These are phyloP conservation scores for Excoecaria agallocha DNA, from an alignment of 345 rosid species.

Conservation along the genomic window DNA sequence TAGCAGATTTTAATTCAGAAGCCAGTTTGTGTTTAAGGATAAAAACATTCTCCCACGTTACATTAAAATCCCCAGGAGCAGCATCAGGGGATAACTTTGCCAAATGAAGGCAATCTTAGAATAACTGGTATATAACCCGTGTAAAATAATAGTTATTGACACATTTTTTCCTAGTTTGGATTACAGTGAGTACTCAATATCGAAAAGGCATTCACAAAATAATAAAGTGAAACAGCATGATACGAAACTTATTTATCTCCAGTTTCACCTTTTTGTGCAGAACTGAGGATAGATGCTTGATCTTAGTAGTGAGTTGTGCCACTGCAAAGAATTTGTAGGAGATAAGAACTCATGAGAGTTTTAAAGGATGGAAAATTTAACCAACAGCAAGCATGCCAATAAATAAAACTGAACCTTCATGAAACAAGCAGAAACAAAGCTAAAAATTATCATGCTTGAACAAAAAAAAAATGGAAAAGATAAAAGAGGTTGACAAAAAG, in stretches of 20 bases:
- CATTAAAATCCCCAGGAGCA: neutral
- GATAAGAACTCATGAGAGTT: neutral
- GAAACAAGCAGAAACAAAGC: neutral
- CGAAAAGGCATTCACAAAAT: neutral
- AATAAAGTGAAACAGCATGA: neutral
- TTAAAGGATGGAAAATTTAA: neutral
- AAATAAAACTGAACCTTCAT: neutral
- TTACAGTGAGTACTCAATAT: neutral
- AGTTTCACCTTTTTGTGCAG: constrained; percentile 76
- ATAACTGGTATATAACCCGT: no score
- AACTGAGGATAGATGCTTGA: constrained; percentile 76
- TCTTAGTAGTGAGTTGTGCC: constrained; percentile 87
- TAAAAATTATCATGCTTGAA: neutral
- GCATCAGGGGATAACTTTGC: no score
- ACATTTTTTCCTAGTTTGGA: neutral
- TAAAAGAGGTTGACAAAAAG: neutral
- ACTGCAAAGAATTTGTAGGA: constrained; percentile 51
- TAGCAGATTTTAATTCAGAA: neutral
- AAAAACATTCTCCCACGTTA: neutral
- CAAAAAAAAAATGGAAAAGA: neutral
- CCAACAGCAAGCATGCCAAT: neutral
- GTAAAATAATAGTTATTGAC: neutral
- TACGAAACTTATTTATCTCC: neutral
- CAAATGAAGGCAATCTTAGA: neutral
- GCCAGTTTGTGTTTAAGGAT: neutral